Conservation (phyloP, 108 stramenopile genomes). For the Cyclotella choctawhatcheeana region DNA sequence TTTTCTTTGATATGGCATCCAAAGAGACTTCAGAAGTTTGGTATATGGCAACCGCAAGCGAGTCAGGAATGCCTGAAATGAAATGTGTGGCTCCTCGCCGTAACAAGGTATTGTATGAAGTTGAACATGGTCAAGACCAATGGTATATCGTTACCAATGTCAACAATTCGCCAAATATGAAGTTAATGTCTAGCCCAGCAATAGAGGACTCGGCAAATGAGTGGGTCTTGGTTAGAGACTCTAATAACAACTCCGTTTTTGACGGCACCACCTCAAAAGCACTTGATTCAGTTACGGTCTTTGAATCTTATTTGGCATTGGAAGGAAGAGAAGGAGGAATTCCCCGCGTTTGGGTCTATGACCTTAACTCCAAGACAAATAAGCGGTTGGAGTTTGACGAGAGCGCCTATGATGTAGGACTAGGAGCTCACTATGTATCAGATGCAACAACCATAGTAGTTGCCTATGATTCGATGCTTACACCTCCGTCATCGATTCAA, state of each 20-base stretch:
- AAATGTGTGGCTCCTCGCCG: conserved; percentile 70
- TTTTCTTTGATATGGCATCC: conserved; percentile 64
- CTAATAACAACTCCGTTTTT: conserved; percentile 49
- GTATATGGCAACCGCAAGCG: conserved; percentile 56
- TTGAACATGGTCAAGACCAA: conserved; percentile 59
- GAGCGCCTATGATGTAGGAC: conserved; percentile 72
- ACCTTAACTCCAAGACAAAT: conserved; percentile 28
- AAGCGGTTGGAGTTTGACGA: conserved; percentile 70
- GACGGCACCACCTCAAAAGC: conserved; percentile 57
- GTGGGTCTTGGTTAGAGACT: conserved; percentile 57
- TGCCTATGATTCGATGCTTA: conserved; percentile 82
- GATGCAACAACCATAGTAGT: conserved; percentile 71
- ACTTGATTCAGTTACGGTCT: conserved; percentile 53
- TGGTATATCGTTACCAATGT: conserved; percentile 77
- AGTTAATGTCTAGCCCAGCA: conserved; percentile 60
- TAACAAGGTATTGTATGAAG: conserved; percentile 70
- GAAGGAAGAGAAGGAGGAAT: conserved; percentile 66
- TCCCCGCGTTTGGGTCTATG: conserved; percentile 66
- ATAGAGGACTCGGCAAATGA: conserved; percentile 48
- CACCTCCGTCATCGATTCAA: conserved; percentile 68
- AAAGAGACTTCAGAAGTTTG: conserved; percentile 87
- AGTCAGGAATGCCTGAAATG: conserved; percentile 22
- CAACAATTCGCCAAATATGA: conserved; percentile 74
- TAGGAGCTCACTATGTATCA: conserved; percentile 68
- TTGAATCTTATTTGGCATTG: conserved; percentile 62